These are phyloP conservation scores for Phytophthora ohioensis DNA, from an alignment of 352 stramenopile genomes.

Conservation along the genomic window DNA sequence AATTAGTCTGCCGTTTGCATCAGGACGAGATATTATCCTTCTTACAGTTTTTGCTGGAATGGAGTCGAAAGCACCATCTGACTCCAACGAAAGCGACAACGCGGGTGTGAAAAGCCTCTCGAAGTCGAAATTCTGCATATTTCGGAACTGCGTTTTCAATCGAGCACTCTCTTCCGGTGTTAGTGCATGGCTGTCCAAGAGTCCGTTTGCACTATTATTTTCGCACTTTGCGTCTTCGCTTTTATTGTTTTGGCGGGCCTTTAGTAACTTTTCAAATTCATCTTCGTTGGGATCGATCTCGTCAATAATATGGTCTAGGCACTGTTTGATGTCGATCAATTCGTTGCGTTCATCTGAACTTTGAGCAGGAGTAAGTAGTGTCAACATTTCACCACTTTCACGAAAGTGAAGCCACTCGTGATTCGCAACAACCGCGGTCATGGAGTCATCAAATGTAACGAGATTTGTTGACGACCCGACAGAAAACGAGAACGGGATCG, in stretches of 20 bases:
- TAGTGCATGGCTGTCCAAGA: not conserved
- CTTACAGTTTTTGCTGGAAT: conserved; percentile 13
- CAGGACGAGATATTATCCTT: conserved; percentile 3
- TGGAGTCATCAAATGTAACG: conserved; percentile 54
- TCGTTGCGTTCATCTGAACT: conserved; percentile 28
- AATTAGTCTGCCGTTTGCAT: conserved; percentile 33
- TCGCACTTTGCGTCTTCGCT: conserved; percentile 1
- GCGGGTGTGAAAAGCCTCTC: conserved; percentile 56
- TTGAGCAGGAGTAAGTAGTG: conserved; percentile 33
- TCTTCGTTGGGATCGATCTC: conserved; percentile 27
- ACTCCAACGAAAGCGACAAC: conserved; percentile 21
- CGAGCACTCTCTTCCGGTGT: conserved; percentile 18
- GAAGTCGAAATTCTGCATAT: conserved; percentile 65
- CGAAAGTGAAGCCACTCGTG: conserved; percentile 48
- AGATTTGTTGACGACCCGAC: conserved; percentile 46
- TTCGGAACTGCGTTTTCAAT: conserved; percentile 39
- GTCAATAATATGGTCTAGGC: conserved; percentile 33
- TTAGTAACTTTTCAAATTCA: conserved; percentile 14
- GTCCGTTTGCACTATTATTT: not conserved
- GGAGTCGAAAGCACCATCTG: not conserved
- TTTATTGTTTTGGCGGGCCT: not conserved
- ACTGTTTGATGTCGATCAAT: conserved; percentile 31
- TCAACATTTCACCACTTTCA: not conserved
- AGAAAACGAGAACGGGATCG: conserved; percentile 51
- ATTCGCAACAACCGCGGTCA: conserved; percentile 48